Percentiles rank a stretch among this genome's conserved stretches.
phyloP scores from a whole-genome alignment of 2,329 filamentous ascomycete species.

The Metarhizium sp. region DNA sequence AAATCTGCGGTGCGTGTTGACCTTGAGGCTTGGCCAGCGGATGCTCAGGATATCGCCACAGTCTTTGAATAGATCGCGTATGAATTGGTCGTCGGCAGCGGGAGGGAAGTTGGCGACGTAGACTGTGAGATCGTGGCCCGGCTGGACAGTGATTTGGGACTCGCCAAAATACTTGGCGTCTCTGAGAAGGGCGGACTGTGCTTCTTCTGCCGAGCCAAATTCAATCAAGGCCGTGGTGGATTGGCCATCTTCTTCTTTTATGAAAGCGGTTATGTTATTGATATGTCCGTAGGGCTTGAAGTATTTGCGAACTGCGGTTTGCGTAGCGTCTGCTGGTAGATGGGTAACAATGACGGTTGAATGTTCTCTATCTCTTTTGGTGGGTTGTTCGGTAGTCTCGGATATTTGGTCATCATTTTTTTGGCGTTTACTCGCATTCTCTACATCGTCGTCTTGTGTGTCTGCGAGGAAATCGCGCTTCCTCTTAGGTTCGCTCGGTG shows the following conservation, averaged over 20 bases:
- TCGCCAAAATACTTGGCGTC: slow-evolving; percentile 73
- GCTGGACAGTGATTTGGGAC: slow-evolving; percentile 60
- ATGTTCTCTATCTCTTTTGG: slow-evolving; percentile 83
- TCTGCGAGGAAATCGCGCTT: slow-evolving; percentile 58
- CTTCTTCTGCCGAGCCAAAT: slow-evolving; percentile 73
- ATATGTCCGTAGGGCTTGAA: slow-evolving; percentile 86
- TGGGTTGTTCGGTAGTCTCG: slow-evolving; percentile 21
- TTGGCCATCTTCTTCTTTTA: slow-evolving; percentile 49
- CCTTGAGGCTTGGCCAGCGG: slow-evolving; percentile 85
- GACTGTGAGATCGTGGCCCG: slow-evolving; percentile 70
- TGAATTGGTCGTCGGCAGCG: slow-evolving; percentile 59
- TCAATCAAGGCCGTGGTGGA: slow-evolving; percentile 71
- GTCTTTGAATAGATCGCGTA: slow-evolving; percentile 58
- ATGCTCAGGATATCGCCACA: slow-evolving; percentile 79
- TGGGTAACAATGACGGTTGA: slow-evolving; percentile 75
- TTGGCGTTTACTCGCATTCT: slow-evolving; percentile 57
- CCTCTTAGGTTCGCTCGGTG: slow-evolving; percentile 46
- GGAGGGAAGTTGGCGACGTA: slow-evolving; percentile 89
- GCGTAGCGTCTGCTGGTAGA: slow-evolving; percentile 59
- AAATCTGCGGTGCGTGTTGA: slow-evolving; percentile 80
- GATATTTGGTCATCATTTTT: slow-evolving; percentile 34
- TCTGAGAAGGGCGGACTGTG: slow-evolving; percentile 68
- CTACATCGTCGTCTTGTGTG: slow-evolving; percentile 25
- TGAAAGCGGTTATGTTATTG: slow-evolving; percentile 59
- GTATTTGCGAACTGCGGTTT: slow-evolving; percentile 73